Base-by-base conservation (phyloP, 2,329 filamentous ascomycete species). In the Colletotrichum viniferum region DNA sequence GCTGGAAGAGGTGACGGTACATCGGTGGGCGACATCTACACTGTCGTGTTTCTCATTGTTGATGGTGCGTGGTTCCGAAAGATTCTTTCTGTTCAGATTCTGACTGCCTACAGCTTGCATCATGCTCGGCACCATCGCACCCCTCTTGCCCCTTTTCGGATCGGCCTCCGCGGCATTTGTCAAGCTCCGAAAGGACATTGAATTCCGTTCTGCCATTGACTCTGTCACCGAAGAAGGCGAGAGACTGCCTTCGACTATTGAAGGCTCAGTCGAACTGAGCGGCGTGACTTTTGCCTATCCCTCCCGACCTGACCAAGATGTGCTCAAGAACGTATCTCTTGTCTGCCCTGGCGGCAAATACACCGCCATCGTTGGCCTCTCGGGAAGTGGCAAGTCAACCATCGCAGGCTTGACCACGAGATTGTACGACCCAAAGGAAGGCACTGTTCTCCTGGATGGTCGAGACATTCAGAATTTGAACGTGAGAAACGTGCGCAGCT, bases 11-110 rank as follows among this genome's bases (percentile, higher is more conserved):
- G 79, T 1, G 77, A 80, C 30, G 82, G 82, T 21, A 80, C 83
- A 6, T 85, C 85, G 1, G 84, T 88, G 10, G 87, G 87, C 48
- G 81, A 85, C n/a, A 86, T 92, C 18, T 93, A 93, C 78, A 92
- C 91, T 1, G 91, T 93, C 34, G 90, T 93, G 14, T 91, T 93
- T 69, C 84, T 93, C 34, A 89, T 93, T 13, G 86, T 93, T 2
- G 92, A 93, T 77, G 90, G 86, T 87, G 82, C 77, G 83, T 76
- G 26, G 13, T 21, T 75, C 8, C 16, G 21, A 30, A 6, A 32
- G 13, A 8, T 36, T 7, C 83, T 85, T 87, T 28, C 73, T 82
- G 84, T 18, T 82, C 86, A 4, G 85, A 87, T 80, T 52, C 77
- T 60, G 63, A 78, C 5, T 81, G 36, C 76, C 78, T 16, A 60